A percentile compares a stretch with the other conserved stretches of the same genome.
phyloP scores from a whole-genome alignment of 306 rosid genomes.

The Rosa chinensis region DNA sequence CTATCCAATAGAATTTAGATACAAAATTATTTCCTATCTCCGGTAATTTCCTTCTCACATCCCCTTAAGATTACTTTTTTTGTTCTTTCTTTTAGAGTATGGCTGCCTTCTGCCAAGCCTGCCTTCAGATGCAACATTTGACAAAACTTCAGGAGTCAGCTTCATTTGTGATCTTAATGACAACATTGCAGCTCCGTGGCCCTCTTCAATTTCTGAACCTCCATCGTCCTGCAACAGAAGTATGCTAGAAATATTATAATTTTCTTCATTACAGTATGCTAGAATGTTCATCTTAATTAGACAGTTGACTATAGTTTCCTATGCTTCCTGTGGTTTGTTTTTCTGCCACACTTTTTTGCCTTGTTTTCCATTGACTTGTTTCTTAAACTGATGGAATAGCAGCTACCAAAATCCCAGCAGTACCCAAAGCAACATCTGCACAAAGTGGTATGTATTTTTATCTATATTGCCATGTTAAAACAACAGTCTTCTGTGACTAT shows the following conservation, averaged over 20 bases:
- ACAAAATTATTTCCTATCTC: background rate
- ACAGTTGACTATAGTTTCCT: background rate
- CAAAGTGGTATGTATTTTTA: constrained; percentile 41
- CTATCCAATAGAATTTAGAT: background rate
- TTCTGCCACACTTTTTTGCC: background rate
- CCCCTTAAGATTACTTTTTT: background rate
- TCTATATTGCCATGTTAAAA: background rate
- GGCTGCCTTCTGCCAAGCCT: constrained; percentile 72
- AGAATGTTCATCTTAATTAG: background rate
- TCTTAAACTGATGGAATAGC: constrained; percentile 25
- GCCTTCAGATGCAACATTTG: constrained; percentile 58
- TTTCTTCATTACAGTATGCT: background rate
- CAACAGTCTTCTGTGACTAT: background rate
- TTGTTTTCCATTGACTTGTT: constrained; percentile 6
- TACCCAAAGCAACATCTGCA: constrained; percentile 52
- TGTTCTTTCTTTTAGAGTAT: constrained; percentile 33
- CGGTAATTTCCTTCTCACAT: background rate
- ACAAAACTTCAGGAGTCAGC: constrained; percentile 53
- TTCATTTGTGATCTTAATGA: constrained; percentile 76
- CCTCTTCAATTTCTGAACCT: constrained; percentile 35
- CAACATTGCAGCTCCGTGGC: constrained; percentile 76
- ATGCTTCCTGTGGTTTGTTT: background rate
- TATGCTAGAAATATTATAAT: constrained; percentile 27
- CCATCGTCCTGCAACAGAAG: constrained; percentile 60
- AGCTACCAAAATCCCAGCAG: constrained; percentile 53